A percentile compares a stretch with the other conserved stretches of the same genome.
These are phyloP conservation scores for Myotisia sp. DNA, from an alignment of 2,329 filamentous ascomycete species.

Conservation along the genomic window DNA sequence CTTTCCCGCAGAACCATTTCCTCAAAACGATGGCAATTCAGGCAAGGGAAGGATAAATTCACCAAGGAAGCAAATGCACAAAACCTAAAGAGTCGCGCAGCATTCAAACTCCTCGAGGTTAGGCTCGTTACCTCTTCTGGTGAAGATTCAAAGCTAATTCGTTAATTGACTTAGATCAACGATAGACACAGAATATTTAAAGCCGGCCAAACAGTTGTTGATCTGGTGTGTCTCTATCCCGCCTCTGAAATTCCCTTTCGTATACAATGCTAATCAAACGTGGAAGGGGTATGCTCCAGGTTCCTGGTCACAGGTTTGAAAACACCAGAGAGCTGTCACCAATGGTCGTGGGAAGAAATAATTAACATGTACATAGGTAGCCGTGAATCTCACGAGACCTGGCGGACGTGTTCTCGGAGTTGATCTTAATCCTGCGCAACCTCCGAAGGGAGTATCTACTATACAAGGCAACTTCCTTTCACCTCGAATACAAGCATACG, in stretches of 20 bases:
- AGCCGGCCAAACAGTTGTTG: constrained; percentile 70
- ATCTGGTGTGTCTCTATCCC: constrained; percentile 47
- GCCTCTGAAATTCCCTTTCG: not conserved
- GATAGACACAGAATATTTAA: constrained; percentile 66
- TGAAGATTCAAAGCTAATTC: constrained; percentile 5
- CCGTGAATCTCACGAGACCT: constrained; percentile 61
- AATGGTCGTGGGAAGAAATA: not conserved
- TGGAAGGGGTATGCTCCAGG: constrained; percentile 38
- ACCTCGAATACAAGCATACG: constrained; percentile 55
- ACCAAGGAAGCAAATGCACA: constrained; percentile 62
- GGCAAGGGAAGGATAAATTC: constrained; percentile 60
- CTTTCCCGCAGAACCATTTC: constrained; percentile 29
- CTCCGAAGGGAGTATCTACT: constrained; percentile 78
- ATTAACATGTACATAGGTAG: constrained; percentile 46
- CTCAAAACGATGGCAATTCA: constrained; percentile 66
- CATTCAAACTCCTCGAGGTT: constrained; percentile 84
- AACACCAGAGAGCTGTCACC: not conserved
- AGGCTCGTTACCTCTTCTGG: constrained; percentile 7
- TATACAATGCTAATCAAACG: constrained; percentile 3
- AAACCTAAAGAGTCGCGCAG: constrained; percentile 75
- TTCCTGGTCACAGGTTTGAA: constrained; percentile 43
- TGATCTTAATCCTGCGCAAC: constrained; percentile 83
- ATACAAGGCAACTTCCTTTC: constrained; percentile 91
- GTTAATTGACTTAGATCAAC: constrained; percentile 57
- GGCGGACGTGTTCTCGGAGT: constrained; percentile 74